phyloP scores from a whole-genome alignment of 2,329 filamentous ascomycete species.

The Beauveria scarabaeidicola region DNA sequence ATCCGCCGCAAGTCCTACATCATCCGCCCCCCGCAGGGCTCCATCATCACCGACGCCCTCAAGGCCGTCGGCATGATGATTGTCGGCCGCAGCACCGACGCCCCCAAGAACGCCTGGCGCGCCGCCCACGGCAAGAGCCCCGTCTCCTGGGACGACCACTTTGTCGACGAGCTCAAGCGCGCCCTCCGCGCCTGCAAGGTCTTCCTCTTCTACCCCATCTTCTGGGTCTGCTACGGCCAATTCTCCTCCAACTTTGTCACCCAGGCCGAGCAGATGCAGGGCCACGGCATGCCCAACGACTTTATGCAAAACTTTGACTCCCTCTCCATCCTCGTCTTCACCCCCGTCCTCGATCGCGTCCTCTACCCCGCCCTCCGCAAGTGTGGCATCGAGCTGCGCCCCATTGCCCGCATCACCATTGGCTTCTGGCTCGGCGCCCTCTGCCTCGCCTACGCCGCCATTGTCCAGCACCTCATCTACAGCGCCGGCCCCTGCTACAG shows the following conservation, averaged over 20 bases:
- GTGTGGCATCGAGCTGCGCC: slow-evolving; percentile 50
- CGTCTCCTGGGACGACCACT: slow-evolving; percentile 58
- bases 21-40: slow-evolving; percentile 50
- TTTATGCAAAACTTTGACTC: slow-evolving; percentile 61
- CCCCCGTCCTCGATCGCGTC: slow-evolving; percentile 52
- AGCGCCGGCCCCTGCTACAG: slow-evolving; percentile 41
- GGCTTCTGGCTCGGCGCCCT: slow-evolving; percentile 49
- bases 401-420: slow-evolving; percentile 56
- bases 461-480: slow-evolving; percentile 55
- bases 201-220: slow-evolving; percentile 58
- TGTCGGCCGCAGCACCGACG: slow-evolving; percentile 39
- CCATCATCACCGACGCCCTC: slow-evolving; percentile 58
- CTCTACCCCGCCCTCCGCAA: slow-evolving; percentile 55
- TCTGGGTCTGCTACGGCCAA: slow-evolving; percentile 61
- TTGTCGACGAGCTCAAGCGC: slow-evolving; percentile 65
- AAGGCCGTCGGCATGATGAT: slow-evolving; percentile 34
- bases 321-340: slow-evolving; percentile 57
- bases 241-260: slow-evolving; percentile 60
- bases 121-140: slow-evolving; percentile 36
- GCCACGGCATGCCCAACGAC: slow-evolving; percentile 61
- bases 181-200: slow-evolving; percentile 60
- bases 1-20: slow-evolving; percentile 37
- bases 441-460: slow-evolving; percentile 50
- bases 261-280: slow-evolving; percentile 48
- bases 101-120: slow-evolving; percentile 59